Percentiles rank a stretch among this genome's conserved stretches.
Evolutionary conservation across 805 yeast genomes (phyloP).

Genomic region (Metschnikowia orientalis): DNA sequence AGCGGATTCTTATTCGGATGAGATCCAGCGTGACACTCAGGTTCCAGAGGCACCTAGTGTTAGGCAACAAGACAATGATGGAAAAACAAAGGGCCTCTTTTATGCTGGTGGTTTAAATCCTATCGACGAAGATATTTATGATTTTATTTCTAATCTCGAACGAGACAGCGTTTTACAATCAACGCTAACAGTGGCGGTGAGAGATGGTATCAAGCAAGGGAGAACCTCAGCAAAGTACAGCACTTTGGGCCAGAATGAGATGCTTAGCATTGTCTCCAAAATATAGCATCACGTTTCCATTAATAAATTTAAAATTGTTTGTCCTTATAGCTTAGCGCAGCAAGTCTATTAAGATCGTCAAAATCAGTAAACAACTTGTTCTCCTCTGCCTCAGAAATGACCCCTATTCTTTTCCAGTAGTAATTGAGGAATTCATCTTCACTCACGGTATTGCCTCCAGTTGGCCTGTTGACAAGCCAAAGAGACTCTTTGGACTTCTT

Average conservation of each 20-base stretch:
- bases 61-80: slow-evolving; percentile 9
- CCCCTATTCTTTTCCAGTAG: slow-evolving; percentile 51
- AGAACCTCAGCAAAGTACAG: slow-evolving; percentile 60
- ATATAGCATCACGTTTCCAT: slow-evolving; percentile 1
- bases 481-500: slow-evolving; percentile 76
- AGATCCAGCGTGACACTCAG: slow-evolving; percentile 1
- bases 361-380: slow-evolving; percentile 40
- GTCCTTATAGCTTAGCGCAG: slow-evolving; percentile 49
- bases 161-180: slow-evolving; percentile 36
- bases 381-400: slow-evolving; percentile 43
- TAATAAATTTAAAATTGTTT: slow-evolving; percentile 27
- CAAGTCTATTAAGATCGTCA: slow-evolving; percentile 52
- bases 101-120: slow-evolving; percentile 65
- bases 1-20: slow-evolving; percentile 13
- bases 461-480: slow-evolving; percentile 62
- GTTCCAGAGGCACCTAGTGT: slow-evolving; percentile 2
- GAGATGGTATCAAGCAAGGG: slow-evolving; percentile 39
- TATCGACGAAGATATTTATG: slow-evolving; percentile 64
- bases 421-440: slow-evolving; percentile 35
- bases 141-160: slow-evolving; percentile 43
- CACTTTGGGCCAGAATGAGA: slow-evolving; percentile 65
- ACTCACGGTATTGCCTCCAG: slow-evolving; percentile 29
- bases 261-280: slow-evolving; percentile 48
- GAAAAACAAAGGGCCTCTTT: slow-evolving; percentile 22
- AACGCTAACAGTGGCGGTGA: slow-evolving; percentile 54